Percentiles rank a stretch among this genome's conserved stretches.
Evolutionary conservation across 2,329 filamentous ascomycete species (phyloP).

Genomic region (Dactylellina sp.): DNA sequence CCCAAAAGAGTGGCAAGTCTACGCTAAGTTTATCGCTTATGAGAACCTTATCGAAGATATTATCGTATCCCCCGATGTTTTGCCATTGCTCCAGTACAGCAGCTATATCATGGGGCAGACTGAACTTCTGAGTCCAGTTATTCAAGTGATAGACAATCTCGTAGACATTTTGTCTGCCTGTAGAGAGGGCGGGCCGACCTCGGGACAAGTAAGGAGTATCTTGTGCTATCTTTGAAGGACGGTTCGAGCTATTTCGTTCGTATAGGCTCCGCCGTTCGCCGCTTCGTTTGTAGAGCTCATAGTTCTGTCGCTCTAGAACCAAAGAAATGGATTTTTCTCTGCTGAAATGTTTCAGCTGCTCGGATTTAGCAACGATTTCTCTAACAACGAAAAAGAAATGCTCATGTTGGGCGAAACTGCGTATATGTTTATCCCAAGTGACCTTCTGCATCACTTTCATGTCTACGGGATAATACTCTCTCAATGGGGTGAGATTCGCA

Average conservation of each 20-base stretch:
- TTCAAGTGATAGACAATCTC: conserved; percentile 16
- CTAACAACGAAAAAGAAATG: conserved; percentile 63
- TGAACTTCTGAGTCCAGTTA: conserved; percentile 26
- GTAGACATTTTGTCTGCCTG: conserved; percentile 22
- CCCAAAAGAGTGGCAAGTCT: conserved; percentile 49
- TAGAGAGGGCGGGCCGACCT: background rate
- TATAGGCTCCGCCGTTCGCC: conserved; percentile 31
- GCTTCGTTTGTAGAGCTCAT: conserved; percentile 28
- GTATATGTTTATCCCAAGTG: conserved; percentile 64
- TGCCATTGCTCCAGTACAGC: conserved; percentile 32
- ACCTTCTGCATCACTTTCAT: conserved; percentile 67
- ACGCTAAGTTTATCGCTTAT: conserved; percentile 38
- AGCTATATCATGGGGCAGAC: conserved; percentile 24
- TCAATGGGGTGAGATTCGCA: conserved; percentile 63
- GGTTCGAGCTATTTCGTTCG: conserved; percentile 30
- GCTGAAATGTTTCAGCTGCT: conserved; percentile 61
- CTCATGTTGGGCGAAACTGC: conserved; percentile 66
- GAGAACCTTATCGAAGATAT: conserved; percentile 34
- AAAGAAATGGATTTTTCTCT: conserved; percentile 13
- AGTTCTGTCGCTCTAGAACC: conserved; percentile 12
- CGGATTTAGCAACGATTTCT: conserved; percentile 63
- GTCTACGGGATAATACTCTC: conserved; percentile 66
- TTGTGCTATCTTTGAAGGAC: background rate
- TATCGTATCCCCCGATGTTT: conserved; percentile 39
- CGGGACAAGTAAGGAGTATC: conserved; percentile 27